These are phyloP conservation scores for Rhizopus stolonifer DNA, from an alignment of 371 early-diverging fungal genomes.

Conservation along the genomic window DNA sequence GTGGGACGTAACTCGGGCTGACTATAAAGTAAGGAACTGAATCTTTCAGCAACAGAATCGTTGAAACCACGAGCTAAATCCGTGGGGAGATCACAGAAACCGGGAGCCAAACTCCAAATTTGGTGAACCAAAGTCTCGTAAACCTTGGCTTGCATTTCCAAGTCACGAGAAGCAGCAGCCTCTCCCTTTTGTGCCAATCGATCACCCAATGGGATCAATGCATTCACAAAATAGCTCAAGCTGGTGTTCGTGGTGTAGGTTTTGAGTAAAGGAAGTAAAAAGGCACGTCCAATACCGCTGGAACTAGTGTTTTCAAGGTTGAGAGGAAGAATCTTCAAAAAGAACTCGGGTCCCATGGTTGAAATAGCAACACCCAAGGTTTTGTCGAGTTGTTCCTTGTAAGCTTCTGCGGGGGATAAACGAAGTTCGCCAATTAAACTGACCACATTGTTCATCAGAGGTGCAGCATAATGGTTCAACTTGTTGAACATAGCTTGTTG, in stretches of 20 bases:
- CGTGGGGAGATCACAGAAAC: constrained; percentile 80
- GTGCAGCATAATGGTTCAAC: constrained; percentile 65
- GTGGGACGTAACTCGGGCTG: constrained; percentile 78
- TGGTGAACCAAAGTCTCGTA: constrained; percentile 87
- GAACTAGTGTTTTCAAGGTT: constrained; percentile 71
- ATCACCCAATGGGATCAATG: constrained; percentile 77
- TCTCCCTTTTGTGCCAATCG: constrained; percentile 68
- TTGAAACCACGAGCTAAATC: constrained; percentile 68
- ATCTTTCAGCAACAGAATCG: constrained; percentile 65
- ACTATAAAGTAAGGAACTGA: constrained; percentile 66
- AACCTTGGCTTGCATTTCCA: constrained; percentile 85
- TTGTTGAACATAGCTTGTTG: constrained; percentile 75
- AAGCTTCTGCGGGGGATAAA: constrained; percentile 78
- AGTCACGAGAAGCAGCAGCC: constrained; percentile 59
- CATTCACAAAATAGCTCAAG: constrained; percentile 72
- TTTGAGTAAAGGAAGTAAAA: constrained; percentile 79
- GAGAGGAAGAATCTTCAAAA: constrained; percentile 80
- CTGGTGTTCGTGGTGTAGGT: constrained; percentile 76
- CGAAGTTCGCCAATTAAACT: constrained; percentile 76
- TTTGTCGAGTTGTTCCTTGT: constrained; percentile 82
- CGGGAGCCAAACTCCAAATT: constrained; percentile 87
- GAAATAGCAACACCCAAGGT: constrained; percentile 80
- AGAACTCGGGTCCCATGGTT: constrained; percentile 78
- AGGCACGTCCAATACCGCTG: constrained; percentile 71
- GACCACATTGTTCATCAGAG: constrained; percentile 63